Evolutionary conservation across 257 asterid species (phyloP).

Genomic region (Lithospermum erythrorhizon): DNA sequence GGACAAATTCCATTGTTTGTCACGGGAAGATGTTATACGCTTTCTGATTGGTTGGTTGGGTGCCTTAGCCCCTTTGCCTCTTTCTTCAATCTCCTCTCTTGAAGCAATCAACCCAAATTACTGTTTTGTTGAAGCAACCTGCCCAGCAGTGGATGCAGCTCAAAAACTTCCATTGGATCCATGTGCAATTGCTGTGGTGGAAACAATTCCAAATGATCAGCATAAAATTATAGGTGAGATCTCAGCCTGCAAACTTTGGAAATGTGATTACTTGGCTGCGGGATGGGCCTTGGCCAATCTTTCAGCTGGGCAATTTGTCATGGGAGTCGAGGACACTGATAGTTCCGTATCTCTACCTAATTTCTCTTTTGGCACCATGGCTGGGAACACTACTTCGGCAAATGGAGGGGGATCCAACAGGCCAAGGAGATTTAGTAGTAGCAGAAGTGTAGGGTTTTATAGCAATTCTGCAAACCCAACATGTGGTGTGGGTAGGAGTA

Average conservation of each 20-base stretch:
- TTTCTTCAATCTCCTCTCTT: conserved; percentile 65
- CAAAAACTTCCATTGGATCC: conserved; percentile 54
- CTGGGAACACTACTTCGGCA: conserved; percentile 23
- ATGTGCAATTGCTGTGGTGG: conserved; percentile 81
- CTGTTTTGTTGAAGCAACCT: conserved; percentile 49
- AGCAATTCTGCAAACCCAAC: conserved; percentile 32
- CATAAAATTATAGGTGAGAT: conserved; percentile 75
- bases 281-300: conserved; percentile 91
- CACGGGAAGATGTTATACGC: conserved; percentile 88
- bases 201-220: conserved; percentile 42
- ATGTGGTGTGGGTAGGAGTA: conserved; percentile 50
- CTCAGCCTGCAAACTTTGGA: conserved; percentile 82
- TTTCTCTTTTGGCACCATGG: conserved; percentile 16
- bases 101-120: conserved; percentile 64
- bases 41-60: conserved; percentile 94
- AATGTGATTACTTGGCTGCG: conserved; percentile 70
- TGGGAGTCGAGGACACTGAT: conserved; percentile 78
- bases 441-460: conserved; percentile 73
- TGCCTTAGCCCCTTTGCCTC: conserved; percentile 93
- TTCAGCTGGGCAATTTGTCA: conserved; percentile 81
- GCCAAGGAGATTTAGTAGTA: conserved; percentile 57
- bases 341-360: conserved; percentile 33
- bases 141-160: conserved; percentile 58
- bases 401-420: conserved; percentile 20
- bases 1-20: conserved; percentile 76